phyloP scores from a whole-genome alignment of 139 green algal genomes.

The Haematococcus lacustris region DNA sequence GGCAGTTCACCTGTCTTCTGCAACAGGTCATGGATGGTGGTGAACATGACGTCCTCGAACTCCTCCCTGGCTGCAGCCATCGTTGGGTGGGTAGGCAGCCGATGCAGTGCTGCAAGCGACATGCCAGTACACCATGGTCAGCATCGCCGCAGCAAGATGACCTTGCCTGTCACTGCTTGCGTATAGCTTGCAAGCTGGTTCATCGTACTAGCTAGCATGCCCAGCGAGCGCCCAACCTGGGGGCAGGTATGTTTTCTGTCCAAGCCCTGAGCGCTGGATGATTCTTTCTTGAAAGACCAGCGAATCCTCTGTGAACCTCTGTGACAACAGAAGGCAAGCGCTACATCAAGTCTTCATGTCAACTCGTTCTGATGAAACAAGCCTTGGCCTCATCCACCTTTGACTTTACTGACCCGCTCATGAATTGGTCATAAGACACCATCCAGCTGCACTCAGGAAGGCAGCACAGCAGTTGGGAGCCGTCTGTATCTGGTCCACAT shows the following conservation, averaged over 20 bases:
- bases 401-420: constrained; percentile 16
- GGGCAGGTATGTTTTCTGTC: constrained; percentile 84
- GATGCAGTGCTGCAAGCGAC: constrained; percentile 10
- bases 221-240: constrained; percentile 29
- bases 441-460: constrained; percentile 34
- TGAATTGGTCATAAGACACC: constrained; percentile 25
- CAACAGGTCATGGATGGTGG: constrained; percentile 61
- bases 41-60: constrained; percentile 79
- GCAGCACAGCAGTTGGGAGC: no score
- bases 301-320: constrained; percentile 65
- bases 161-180: no score
- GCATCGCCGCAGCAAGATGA: no score
- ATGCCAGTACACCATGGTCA: no score
- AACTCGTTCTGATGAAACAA: background rate
- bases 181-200: no score
- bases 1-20: constrained; percentile 27
- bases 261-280: constrained; percentile 72
- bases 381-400: no score
- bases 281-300: constrained; percentile 92
- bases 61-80: constrained; percentile 81
- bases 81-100: constrained; percentile 30
- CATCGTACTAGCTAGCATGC: no score
- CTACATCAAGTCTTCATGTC: background rate
- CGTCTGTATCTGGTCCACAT: no score
- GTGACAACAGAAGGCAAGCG: constrained; percentile 5